Base-by-base conservation (phyloP, 2,329 filamentous ascomycete species). In the Colletotrichum neosansevieriae region DNA sequence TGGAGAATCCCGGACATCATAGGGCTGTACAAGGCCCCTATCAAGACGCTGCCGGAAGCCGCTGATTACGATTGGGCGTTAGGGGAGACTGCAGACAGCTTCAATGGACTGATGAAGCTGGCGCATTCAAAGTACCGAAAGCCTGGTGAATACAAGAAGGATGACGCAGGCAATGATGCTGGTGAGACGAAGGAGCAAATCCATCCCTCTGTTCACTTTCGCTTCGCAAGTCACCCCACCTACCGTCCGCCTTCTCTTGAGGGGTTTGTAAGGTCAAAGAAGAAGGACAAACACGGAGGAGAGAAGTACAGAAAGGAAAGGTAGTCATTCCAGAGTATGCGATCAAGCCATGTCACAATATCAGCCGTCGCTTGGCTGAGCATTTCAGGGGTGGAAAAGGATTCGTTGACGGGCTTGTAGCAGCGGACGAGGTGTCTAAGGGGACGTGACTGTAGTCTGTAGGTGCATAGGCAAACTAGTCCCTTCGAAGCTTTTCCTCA, bases 181-280 rank as follows among this genome's bases (percentile, higher is more conserved):
- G 21, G 51, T 10, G 13, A 56, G 13, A 70, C 70, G 0, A 62
- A 69, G 3, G 68, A 70, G 21, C 10, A 29, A 10, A 42, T 71
- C 6, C 70, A 71, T 36, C 68, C 70, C 1, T 63, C 61, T 2
- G 53, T 65, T n/a, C 34, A 56, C 9, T 53, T 62, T 5, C 67
- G 67, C 15, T 13, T n/a, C 24, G n/a, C 7, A 1, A 45, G 32
- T 4, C 17, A 40, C 17, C 6, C 21, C 3, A 40, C n/a, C 0
- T 70, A 70, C 40, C 15, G 3, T 0, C 54, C 63, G n/a, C 6
- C 2, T 4, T 17, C 68, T 11, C 51, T 67, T 1, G 13, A 19
- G 6, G 21, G 40, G 2, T 61, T 59, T 19, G 6, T 5, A 11
- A 44, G 40, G 32, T 50, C n/a, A 4, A 49, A 45, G 36, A 56